These are phyloP conservation scores for Alternaria postmessia DNA, from an alignment of 2,329 filamentous ascomycete species.

Conservation along the genomic window DNA sequence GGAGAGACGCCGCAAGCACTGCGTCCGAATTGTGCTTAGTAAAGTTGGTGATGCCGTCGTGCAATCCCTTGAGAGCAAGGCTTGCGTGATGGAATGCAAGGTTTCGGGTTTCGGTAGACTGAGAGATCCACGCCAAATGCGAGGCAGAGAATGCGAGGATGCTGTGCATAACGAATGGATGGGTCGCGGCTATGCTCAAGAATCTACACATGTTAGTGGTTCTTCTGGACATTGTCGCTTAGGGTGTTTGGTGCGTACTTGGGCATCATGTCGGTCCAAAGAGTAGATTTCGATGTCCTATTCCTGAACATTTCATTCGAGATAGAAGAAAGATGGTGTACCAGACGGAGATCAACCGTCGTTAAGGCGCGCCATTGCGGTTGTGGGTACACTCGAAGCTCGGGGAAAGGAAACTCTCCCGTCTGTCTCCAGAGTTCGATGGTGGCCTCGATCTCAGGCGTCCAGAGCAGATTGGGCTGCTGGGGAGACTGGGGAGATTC, in stretches of 20 bases:
- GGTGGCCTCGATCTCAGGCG: conserved; percentile 80
- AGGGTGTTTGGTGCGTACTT: conserved; percentile 68
- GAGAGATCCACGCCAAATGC: conserved; percentile 88
- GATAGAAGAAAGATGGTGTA: conserved; percentile 88
- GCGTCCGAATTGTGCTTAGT: conserved; percentile 88
- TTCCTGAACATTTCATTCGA: conserved; percentile 81
- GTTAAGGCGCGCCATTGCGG: conserved; percentile 77
- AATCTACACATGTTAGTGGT: conserved; percentile 64
- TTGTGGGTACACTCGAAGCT: conserved; percentile 77
- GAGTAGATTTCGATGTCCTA: conserved; percentile 81
- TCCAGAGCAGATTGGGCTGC: conserved; percentile 77
- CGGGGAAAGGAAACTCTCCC: conserved; percentile 84
- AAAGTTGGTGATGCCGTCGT: conserved; percentile 85
- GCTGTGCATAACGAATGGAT: conserved; percentile 92
- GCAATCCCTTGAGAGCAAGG: conserved; percentile 83
- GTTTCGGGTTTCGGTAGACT: conserved; percentile 83
- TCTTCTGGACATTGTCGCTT: conserved; percentile 18
- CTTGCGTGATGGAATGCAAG: conserved; percentile 90
- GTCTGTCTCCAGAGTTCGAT: conserved; percentile 86
- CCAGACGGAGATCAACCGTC: conserved; percentile 81
- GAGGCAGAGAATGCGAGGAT: conserved; percentile 93
- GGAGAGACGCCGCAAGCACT: conserved; percentile 86
- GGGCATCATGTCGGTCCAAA: conserved; percentile 93
- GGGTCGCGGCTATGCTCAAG: conserved; percentile 80
- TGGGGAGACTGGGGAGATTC: conserved; percentile 61